A percentile compares a stretch with the other conserved stretches of the same genome.
Evolutionary conservation across 345 rosid species (phyloP).

Genomic region (Sonneratia alba): DNA sequence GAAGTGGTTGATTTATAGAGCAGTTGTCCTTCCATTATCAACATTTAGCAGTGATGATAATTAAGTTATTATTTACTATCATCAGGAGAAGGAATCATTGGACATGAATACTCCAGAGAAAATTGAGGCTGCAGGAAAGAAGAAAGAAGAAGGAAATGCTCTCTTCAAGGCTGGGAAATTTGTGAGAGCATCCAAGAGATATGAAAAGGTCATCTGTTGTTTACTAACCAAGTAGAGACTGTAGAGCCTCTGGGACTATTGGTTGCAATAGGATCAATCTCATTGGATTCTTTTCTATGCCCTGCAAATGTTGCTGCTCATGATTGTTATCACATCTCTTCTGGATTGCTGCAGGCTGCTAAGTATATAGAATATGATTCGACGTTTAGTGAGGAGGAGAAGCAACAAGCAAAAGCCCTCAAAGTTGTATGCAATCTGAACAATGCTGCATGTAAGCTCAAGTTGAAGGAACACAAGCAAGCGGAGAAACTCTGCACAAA

Average conservation of each 20-base stretch:
- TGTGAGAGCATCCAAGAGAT: slow-evolving; percentile 16
- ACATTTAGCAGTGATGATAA: neutral
- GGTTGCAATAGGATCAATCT: too few relatives aligned
- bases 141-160: slow-evolving; percentile 91
- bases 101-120: slow-evolving; percentile 87
- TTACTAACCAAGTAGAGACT: neutral
- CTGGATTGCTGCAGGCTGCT: slow-evolving; percentile 10
- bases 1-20: neutral
- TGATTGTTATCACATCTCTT: neutral
- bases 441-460: slow-evolving; percentile 19
- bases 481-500: slow-evolving; percentile 16
- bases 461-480: slow-evolving; percentile 15
- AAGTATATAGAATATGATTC: slow-evolving; percentile 11
- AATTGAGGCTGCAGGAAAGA: slow-evolving; percentile 77
- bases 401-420: slow-evolving; percentile 13
- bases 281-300: too few relatives aligned
- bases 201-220: slow-evolving; percentile 12
- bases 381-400: slow-evolving; percentile 20
- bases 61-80: neutral
- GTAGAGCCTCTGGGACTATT: too few relatives aligned
- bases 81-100: slow-evolving; percentile 91
- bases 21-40: neutral
- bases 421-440: slow-evolving; percentile 16
- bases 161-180: slow-evolving; percentile 37
- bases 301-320: neutral